Evolutionary conservation across 1,284 basidiomycete species (phyloP).

Genomic region (Blastosporella zonata): DNA sequence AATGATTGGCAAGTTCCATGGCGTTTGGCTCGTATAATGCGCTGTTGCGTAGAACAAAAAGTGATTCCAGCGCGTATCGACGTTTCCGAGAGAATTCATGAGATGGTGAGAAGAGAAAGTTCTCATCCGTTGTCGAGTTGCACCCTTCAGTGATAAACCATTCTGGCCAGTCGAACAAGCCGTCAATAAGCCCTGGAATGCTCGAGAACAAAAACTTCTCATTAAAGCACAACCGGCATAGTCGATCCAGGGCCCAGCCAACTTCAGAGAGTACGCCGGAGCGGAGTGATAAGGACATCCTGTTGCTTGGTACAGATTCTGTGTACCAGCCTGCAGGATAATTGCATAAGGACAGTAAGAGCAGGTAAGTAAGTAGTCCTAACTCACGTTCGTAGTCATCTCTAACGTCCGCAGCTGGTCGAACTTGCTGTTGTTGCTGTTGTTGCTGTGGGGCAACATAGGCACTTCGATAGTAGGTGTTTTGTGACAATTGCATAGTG

Average conservation of each 20-base stretch:
- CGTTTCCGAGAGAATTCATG: slow-evolving; percentile 50
- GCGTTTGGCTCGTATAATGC: slow-evolving; percentile 65
- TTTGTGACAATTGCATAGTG: slow-evolving; percentile 14
- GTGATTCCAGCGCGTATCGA: slow-evolving; percentile 69
- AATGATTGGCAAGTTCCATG: slow-evolving; percentile 52
- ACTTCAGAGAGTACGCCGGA: slow-evolving; percentile 76
- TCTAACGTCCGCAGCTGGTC: slow-evolving; percentile 45
- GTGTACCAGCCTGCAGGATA: slow-evolving; percentile 70
- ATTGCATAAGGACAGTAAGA: not conserved
- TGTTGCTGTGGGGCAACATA: slow-evolving; percentile 20
- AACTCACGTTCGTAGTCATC: slow-evolving; percentile 75
- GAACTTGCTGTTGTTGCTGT: slow-evolving; percentile 14
- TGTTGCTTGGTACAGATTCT: slow-evolving; percentile 66
- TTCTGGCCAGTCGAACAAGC: slow-evolving; percentile 77
- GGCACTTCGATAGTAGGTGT: slow-evolving; percentile 27
- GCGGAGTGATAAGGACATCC: slow-evolving; percentile 77
- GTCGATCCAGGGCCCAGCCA: slow-evolving; percentile 77
- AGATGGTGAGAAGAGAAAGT: slow-evolving; percentile 53
- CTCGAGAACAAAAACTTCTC: slow-evolving; percentile 67
- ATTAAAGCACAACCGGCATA: slow-evolving; percentile 72
- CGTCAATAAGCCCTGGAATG: slow-evolving; percentile 75
- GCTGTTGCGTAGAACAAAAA: slow-evolving; percentile 77
- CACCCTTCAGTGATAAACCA: slow-evolving; percentile 64
- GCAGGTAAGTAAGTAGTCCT: slow-evolving; percentile 2
- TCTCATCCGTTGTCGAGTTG: slow-evolving; percentile 36